A percentile compares a stretch with the other conserved stretches of the same genome.
Conservation (phyloP, 257 asterid genomes). For the Primulina tabacum region DNA sequence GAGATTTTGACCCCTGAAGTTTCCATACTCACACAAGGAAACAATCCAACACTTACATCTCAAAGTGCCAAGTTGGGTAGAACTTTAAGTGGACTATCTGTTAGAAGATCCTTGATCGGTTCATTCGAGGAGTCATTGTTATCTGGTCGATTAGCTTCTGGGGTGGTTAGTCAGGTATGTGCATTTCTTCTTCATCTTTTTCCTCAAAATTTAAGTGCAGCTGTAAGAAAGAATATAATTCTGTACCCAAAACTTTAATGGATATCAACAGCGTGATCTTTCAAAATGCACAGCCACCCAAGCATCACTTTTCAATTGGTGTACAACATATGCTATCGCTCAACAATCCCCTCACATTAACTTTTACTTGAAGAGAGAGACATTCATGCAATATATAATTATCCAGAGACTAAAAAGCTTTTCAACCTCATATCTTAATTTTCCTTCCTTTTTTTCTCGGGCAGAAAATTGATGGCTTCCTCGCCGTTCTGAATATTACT, state of each 20-base stretch:
- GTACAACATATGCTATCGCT: background rate
- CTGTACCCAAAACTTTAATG: background rate
- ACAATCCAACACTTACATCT: conserved; percentile 30
- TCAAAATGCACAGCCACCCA: background rate
- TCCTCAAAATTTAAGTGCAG: background rate
- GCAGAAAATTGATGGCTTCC: conserved; percentile 94
- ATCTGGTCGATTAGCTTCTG: conserved; percentile 88
- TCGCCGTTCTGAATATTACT: conserved; percentile 74
- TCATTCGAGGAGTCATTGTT: conserved; percentile 90
- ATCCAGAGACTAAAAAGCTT: background rate
- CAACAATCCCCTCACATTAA: background rate
- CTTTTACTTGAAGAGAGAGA: conserved; percentile 1
- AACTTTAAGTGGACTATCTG: conserved; percentile 62
- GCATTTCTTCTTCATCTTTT: background rate
- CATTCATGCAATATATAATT: background rate
- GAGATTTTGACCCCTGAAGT: conserved; percentile 54
- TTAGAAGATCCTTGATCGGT: conserved; percentile 83
- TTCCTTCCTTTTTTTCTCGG: conserved; percentile 15
- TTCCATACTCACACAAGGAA: conserved; percentile 36
- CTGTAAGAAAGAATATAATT: background rate
- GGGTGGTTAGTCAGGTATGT: conserved; percentile 59
- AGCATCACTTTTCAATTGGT: background rate
- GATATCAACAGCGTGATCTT: background rate
- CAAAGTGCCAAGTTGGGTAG: conserved; percentile 55
- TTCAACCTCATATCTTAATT: background rate